Conservation (phyloP, 1,284 basidiomycete species). For the Heterobasidion irregulare region DNA sequence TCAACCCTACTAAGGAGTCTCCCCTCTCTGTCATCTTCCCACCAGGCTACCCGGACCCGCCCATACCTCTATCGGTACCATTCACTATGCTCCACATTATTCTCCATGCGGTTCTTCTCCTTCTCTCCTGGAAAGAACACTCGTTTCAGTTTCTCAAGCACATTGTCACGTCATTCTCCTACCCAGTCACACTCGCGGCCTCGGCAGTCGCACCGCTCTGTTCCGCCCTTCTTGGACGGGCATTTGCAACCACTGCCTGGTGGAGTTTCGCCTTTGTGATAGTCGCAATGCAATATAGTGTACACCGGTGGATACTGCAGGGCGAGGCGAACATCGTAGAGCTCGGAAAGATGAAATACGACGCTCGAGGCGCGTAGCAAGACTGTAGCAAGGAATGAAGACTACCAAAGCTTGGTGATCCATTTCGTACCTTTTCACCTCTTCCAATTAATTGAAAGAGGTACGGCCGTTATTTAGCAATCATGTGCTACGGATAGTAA, state of each 20-base stretch:
- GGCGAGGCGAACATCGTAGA: slow-evolving; percentile 37
- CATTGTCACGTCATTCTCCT: slow-evolving; percentile 26
- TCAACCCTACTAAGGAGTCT: neutral
- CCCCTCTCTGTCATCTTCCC: neutral
- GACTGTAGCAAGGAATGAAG: neutral
- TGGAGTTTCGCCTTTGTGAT: slow-evolving; percentile 35
- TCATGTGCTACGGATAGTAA: too few species aligned
- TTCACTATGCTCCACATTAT: slow-evolving; percentile 3
- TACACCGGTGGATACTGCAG: slow-evolving; percentile 32
- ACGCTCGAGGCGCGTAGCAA: slow-evolving; percentile 40
- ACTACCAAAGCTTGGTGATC: neutral
- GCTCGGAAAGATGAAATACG: slow-evolving; percentile 46
- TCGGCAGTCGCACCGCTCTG: slow-evolving; percentile 38
- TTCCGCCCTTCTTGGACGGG: slow-evolving; percentile 32
- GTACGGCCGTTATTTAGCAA: too few species aligned
- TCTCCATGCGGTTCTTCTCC: slow-evolving; percentile 34
- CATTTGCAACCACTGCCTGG: slow-evolving; percentile 45
- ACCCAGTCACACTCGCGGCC: slow-evolving; percentile 31
- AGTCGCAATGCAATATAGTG: slow-evolving; percentile 32
- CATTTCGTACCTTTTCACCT: too few species aligned
- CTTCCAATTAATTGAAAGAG: too few species aligned
- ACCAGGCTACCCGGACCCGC: neutral
- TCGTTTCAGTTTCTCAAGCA: neutral
- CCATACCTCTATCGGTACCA: neutral
- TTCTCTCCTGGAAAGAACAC: slow-evolving; percentile 15